Percentiles rank a stretch among this genome's conserved stretches.
phyloP scores from a whole-genome alignment of 805 yeast species.

The Cephaloascus albidus region DNA sequence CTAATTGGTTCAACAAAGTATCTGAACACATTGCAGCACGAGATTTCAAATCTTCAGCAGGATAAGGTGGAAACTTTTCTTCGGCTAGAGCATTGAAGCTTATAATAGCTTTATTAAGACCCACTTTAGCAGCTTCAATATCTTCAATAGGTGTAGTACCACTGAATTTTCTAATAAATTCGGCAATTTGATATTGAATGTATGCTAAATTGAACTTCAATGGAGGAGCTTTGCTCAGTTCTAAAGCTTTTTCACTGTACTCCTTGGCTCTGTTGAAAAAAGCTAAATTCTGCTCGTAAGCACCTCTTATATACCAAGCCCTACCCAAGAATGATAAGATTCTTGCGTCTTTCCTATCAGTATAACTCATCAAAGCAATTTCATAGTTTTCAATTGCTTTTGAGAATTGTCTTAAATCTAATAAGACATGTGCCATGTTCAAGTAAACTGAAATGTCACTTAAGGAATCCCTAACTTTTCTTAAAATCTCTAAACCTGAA shows the following conservation, averaged over 20 bases:
- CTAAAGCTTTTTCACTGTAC: slow-evolving; percentile 49
- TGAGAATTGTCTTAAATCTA: slow-evolving; percentile 72
- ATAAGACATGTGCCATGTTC: slow-evolving; percentile 80
- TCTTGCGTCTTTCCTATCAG: slow-evolving; percentile 54
- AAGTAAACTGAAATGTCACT: slow-evolving; percentile 76
- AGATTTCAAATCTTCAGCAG: slow-evolving; percentile 70
- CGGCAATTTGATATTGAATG: slow-evolving; percentile 81
- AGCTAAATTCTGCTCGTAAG: slow-evolving; percentile 53
- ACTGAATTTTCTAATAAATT: slow-evolving; percentile 56
- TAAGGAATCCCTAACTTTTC: slow-evolving; percentile 84
- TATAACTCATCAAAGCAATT: slow-evolving; percentile 60
- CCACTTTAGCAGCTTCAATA: slow-evolving; percentile 44
- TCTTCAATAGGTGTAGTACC: slow-evolving; percentile 47
- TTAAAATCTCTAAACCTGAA: slow-evolving; percentile 75
- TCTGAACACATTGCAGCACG: slow-evolving; percentile 81
- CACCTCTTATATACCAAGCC: slow-evolving; percentile 81
- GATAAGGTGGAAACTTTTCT: slow-evolving; percentile 61
- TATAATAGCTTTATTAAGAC: slow-evolving; percentile 53
- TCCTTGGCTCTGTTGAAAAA: slow-evolving; percentile 54
- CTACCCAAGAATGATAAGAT: slow-evolving; percentile 69
- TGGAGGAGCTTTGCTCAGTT: slow-evolving; percentile 28
- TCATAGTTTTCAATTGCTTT: slow-evolving; percentile 88
- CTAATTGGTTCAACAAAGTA: slow-evolving; percentile 65
- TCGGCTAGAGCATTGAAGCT: slow-evolving; percentile 52
- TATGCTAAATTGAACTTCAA: slow-evolving; percentile 75